Percentiles rank a stretch among this genome's conserved stretches.
Conservation (phyloP, 768 basidiomycete genomes). For the Steccherinum ochraceum region DNA sequence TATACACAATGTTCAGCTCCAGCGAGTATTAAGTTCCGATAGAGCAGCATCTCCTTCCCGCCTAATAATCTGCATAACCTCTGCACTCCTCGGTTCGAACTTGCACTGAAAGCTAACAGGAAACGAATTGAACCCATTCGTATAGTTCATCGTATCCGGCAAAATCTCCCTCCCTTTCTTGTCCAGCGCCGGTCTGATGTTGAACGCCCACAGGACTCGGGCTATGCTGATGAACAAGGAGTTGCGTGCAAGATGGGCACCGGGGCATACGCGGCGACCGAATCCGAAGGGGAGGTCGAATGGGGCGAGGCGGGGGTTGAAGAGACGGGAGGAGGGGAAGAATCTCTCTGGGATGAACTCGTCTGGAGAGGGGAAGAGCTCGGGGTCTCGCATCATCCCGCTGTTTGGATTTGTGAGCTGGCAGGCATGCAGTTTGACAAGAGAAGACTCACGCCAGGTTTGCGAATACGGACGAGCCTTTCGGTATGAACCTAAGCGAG, state of each 20-base stretch:
- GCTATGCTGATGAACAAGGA: constrained; percentile 18
- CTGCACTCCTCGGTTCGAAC: neutral
- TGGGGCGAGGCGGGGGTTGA: neutral
- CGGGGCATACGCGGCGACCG: constrained; percentile 16
- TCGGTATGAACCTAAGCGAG: constrained; percentile 10
- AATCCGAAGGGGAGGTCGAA: constrained; percentile 5
- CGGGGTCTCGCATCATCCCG: constrained; percentile 16
- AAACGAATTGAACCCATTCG: neutral
- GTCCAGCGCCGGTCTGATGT: constrained; percentile 11
- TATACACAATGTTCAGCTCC: no score
- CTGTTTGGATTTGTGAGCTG: constrained; percentile 7
- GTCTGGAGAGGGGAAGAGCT: constrained; percentile 14
- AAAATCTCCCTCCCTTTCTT: neutral
- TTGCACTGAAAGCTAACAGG: neutral
- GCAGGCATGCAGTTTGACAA: neutral
- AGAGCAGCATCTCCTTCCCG: neutral
- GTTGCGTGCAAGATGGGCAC: constrained; percentile 18
- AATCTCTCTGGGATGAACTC: constrained; percentile 17
- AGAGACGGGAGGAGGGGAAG: neutral
- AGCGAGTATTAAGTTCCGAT: neutral
- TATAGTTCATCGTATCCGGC: neutral
- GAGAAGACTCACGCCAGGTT: constrained; percentile 13
- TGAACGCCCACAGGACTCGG: constrained; percentile 16
- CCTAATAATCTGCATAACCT: neutral
- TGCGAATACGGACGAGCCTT: constrained; percentile 13